Percentiles rank a stretch among this genome's conserved stretches.
Evolutionary conservation across 257 asterid species (phyloP).

Genomic region (Paraleonurus japonicus): DNA sequence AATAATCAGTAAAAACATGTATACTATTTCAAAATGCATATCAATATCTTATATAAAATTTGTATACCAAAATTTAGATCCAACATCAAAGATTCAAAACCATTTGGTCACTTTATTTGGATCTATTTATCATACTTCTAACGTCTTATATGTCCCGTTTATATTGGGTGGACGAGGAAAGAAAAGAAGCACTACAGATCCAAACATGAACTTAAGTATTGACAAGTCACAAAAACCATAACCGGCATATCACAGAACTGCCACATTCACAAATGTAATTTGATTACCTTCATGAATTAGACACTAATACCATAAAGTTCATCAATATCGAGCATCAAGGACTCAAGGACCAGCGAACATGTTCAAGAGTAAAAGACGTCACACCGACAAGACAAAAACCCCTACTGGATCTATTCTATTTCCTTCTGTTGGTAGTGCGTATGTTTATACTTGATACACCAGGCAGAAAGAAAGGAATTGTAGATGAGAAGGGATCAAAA

Average conservation of each 20-base stretch:
- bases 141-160: not conserved
- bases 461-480: slow-evolving; percentile 4
- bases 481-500: not conserved
- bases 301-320: not conserved
- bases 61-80: too few species aligned
- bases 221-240: not conserved
- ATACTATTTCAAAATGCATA: too few species aligned
- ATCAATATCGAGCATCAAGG: not conserved
- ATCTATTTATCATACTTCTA: not conserved
- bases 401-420: not conserved
- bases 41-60: too few species aligned
- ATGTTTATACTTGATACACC: not conserved
- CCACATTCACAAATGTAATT: not conserved
- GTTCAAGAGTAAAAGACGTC: not conserved
- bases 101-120: not conserved
- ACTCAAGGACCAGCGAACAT: not conserved
- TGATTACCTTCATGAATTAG: not conserved
- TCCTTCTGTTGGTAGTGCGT: not conserved
- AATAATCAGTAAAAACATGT: too few species aligned
- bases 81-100: not conserved
- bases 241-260: not conserved
- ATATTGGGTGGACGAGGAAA: not conserved
- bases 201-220: not conserved
- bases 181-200: not conserved
- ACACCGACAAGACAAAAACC: not conserved